Percentiles rank a stretch among this genome's conserved stretches.
Evolutionary conservation across 768 basidiomycete species (phyloP).

Genomic region (Paxillus ammoniavirescens): DNA sequence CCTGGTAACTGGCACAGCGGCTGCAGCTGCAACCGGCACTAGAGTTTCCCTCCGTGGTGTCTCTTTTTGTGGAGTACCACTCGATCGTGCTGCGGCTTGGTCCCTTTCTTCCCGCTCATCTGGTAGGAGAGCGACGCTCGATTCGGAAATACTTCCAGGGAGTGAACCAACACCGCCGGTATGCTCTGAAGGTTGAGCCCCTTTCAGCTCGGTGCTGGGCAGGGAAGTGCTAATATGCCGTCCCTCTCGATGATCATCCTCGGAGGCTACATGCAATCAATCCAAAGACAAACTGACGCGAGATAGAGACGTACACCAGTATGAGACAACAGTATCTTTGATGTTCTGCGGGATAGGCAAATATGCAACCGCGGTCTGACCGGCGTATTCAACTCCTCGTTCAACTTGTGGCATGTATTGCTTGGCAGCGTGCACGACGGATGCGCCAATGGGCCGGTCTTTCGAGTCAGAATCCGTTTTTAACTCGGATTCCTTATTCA

Average conservation of each 20-base stretch:
- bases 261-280: slow-evolving; percentile 14
- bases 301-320: slow-evolving; percentile 11
- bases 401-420: slow-evolving; percentile 10
- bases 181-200: slow-evolving; percentile 31
- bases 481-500: not conserved
- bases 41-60: slow-evolving; percentile 13
- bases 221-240: slow-evolving; percentile 23
- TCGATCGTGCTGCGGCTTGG: not conserved
- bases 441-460: not conserved
- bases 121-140: slow-evolving; percentile 47
- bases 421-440: slow-evolving; percentile 7
- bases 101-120: slow-evolving; percentile 37
- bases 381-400: slow-evolving; percentile 3
- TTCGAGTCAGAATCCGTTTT: not conserved
- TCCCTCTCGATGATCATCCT: not conserved
- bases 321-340: not conserved
- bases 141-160: slow-evolving; percentile 45
- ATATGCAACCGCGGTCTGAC: slow-evolving; percentile 7
- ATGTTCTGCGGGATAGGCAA: not conserved
- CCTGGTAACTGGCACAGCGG: not conserved
- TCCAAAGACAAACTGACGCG: not conserved
- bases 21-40: not conserved
- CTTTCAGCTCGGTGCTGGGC: slow-evolving; percentile 35
- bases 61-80: slow-evolving; percentile 9
- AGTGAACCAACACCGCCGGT: slow-evolving; percentile 47